Evolutionary conservation across 768 basidiomycete species (phyloP).

Genomic region (Russula lepida): DNA sequence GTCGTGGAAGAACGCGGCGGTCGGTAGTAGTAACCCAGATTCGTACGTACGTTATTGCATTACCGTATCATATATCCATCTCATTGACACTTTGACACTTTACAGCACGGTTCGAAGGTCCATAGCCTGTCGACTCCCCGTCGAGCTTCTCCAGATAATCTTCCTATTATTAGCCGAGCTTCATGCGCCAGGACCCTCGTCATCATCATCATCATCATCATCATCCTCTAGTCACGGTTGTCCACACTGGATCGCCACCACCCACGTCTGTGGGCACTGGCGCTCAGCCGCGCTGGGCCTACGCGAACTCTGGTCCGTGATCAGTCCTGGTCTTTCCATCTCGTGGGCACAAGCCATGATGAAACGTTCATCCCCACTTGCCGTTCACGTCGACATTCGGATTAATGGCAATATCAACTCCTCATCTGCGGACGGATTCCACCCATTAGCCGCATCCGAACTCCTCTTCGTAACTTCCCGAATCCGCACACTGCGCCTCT

Average conservation of each 20-base stretch:
- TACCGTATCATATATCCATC: neutral
- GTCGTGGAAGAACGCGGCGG: neutral
- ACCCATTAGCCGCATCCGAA: constrained; percentile 15
- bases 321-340: constrained; percentile 9
- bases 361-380: constrained; percentile 13
- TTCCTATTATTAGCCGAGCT: neutral
- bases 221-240: neutral
- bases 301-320: constrained; percentile 11
- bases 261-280: constrained; percentile 14
- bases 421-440: constrained; percentile 1
- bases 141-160: constrained; percentile 11
- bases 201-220: neutral
- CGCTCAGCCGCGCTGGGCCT: constrained; percentile 15
- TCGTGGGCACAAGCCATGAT: constrained; percentile 16
- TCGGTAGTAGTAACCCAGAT: no score
- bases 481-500: constrained; percentile 11
- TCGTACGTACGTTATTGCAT: neutral
- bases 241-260: constrained; percentile 7
- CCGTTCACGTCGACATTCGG: constrained; percentile 7
- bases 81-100: neutral
- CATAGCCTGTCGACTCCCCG: neutral
- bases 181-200: neutral
- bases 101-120: neutral
- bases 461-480: constrained; percentile 10
- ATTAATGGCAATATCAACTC: neutral